Evolutionary conservation across 768 basidiomycete species (phyloP), one percentile per base, ranked within the genome.

Genomic region (Crucibulum laeve): DNA sequence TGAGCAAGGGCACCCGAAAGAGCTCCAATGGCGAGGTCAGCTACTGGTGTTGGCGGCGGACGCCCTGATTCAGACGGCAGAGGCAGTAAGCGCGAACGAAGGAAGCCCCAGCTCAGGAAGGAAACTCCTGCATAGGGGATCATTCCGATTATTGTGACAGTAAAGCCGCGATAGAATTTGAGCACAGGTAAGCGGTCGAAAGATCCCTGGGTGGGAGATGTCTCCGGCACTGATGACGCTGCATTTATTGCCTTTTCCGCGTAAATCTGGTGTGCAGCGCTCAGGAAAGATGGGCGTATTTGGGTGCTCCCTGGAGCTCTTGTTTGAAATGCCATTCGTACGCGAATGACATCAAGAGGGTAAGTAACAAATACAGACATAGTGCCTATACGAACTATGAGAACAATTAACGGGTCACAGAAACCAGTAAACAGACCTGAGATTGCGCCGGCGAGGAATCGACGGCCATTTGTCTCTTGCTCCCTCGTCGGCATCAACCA

Each of bases 151-250:
- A 98, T 64, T 17, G 93, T 93, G 22, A 96, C 91, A 5, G 84
- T 83, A 66, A 98, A 97, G n/a, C 96, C 95, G 17, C 96, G 88
- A 60, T 98, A 99, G 66, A 98, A 92, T 56, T 94, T 90, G 43
- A 93, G 74, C 41, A 91, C 59, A 13, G 88, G 87, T 54, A 87
- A 79, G 10, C 76, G 76, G 34, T 76, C 65, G 53, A 93, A 75
- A 43, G 64, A 59, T 25, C 61, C 54, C 52, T 50, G 53, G 38
- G 59, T 35, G 38, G 43, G 49, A 13, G 41, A 44, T 38, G 24
- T 50, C 48, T 40, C 52, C 26, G 55, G 38, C 11, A 61, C 40
- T 49, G 57, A 46, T 46, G 59, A 48, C 38, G 51, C 36, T 6
- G 60, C 43, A 36, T 58, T 47, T 10, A 55, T 28, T 4, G 77